Base-by-base conservation (phyloP, 768 basidiomycete genomes). In the Amanita polypyramis region DNA sequence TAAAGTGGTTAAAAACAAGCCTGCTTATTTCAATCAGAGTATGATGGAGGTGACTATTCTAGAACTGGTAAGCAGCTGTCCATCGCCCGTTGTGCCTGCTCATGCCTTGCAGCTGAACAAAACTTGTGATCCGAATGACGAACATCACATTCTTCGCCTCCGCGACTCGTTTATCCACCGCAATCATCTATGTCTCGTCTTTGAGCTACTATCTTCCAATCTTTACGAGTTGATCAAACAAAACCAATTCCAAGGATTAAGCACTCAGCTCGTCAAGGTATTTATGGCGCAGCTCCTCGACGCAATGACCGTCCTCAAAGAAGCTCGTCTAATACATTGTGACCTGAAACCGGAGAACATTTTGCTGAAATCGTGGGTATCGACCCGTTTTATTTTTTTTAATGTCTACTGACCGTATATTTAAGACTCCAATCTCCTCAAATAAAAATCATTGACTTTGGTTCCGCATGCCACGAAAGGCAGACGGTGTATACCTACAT, bases 401-500 rank as follows among this genome's bases (percentile, higher is more conserved):
- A 29, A 30, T 43, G 27, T 33, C 45, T 43, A 46, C 33, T 32
- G 40, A 43, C 37, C 43, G 32, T 36, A n/a, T 43, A n/a, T 30
- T 20, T 51, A 49, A 96, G 93, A 15, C 75, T 99, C 30, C 93
- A 95, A 73, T 92, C 94, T 8, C 95, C 95, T 2, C 85, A 92
- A 65, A 97, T 98, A 72, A 98, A 98, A 68, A 88, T 99, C 45
- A 98, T 99, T 61, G 95, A 98, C 69, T 98, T 98, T 68, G 96
- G 96, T 35, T 97, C 94, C 4, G 93, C 96, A 14, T 99, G 96
- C 62, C 94, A 97, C 62, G 96, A 98, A 67, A 84, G 90, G 57
- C 94, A 97, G 66, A 99, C 95, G n/a, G 93, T 98, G 36, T 99
- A 99, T 64, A 99, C 96, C 3, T 99, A 99, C 68, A 98, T 99